Percentiles rank a stretch among this genome's conserved stretches.
Conservation (phyloP, 169 alveolate genomes). For the Eimeria maxima region DNA sequence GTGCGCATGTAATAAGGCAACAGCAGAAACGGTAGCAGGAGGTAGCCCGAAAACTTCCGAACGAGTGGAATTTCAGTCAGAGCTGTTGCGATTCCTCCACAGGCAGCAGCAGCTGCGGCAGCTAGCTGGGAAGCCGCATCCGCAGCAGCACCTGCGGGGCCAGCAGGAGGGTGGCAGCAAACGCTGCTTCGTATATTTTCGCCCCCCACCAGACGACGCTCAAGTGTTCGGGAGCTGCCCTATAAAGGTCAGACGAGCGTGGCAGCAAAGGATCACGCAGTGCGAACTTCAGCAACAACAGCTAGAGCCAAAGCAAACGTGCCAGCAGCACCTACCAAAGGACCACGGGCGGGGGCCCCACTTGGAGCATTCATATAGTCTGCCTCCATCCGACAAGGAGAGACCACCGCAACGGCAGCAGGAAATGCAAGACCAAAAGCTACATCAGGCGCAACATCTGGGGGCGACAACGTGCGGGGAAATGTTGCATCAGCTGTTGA, state of each 20-base stretch:
- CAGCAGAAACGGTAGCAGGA: neutral
- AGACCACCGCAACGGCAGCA: neutral
- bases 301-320: conserved; percentile 25
- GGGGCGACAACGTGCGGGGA: neutral
- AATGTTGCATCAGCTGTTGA: neutral
- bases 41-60: neutral
- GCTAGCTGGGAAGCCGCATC: neutral
- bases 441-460: conserved; percentile 18
- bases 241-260: conserved; percentile 33
- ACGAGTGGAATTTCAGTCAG: conserved; percentile 7
- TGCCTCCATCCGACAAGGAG: neutral
- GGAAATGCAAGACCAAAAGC: neutral
- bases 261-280: conserved; percentile 29
- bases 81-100: conserved; percentile 55
- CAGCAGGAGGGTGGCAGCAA: conserved; percentile 21
- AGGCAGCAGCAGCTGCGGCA: conserved; percentile 59
- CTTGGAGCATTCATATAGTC: neutral
- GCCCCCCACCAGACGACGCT: conserved; percentile 72
- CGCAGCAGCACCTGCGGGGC: conserved; percentile 5
- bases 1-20: conserved; percentile 8
- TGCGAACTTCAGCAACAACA: conserved; percentile 30
- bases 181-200: conserved; percentile 36
- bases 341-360: neutral
- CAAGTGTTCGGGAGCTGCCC: conserved; percentile 78
- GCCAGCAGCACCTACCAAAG: conserved; percentile 14